phyloP scores from a whole-genome alignment of 495 filamentous ascomycete genomes.

The Penicillium crystallinum region DNA sequence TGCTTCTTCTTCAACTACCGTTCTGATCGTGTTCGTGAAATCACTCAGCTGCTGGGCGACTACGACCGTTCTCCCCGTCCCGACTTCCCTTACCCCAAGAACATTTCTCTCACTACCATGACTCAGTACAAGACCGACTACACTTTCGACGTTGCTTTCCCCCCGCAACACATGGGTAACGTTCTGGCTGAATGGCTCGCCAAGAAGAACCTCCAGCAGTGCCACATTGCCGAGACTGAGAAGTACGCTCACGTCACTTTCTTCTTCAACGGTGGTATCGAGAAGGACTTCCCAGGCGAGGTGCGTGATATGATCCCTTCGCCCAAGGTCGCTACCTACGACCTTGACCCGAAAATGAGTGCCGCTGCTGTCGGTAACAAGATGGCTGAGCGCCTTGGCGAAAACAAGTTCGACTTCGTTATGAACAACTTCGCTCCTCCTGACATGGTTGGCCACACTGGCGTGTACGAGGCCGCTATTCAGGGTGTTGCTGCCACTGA shows the following conservation, averaged over 20 bases:
- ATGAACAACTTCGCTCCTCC: slow-evolving; percentile 99
- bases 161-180: slow-evolving; percentile 92
- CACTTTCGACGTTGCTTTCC: slow-evolving; percentile 88
- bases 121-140: slow-evolving; percentile 97
- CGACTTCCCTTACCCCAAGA: slow-evolving; percentile 91
- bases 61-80: slow-evolving; percentile 84
- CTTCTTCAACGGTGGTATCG: slow-evolving; percentile 98
- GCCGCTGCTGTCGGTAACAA: slow-evolving; percentile 82
- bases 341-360: slow-evolving; percentile 94
- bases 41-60: slow-evolving; percentile 89
- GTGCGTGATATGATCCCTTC: slow-evolving; percentile 70
- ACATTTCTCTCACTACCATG: slow-evolving; percentile 92
- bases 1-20: slow-evolving; percentile 99
- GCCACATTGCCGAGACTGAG: slow-evolving; percentile 96
- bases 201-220: slow-evolving; percentile 82
- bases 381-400: slow-evolving; percentile 73
- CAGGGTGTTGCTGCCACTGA: slow-evolving; percentile 80
- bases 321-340: slow-evolving; percentile 88
- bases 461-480: slow-evolving; percentile 94
- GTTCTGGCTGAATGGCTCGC: slow-evolving; percentile 93
- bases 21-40: slow-evolving; percentile 93
- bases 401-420: slow-evolving; percentile 82
- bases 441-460: slow-evolving; percentile 99
- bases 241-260: slow-evolving; percentile 99
- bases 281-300: slow-evolving; percentile 92